Percentiles rank a stretch among this genome's conserved stretches.
phyloP scores from a whole-genome alignment of 1,284 basidiomycete genomes.

The Coriolopsis trogii region DNA sequence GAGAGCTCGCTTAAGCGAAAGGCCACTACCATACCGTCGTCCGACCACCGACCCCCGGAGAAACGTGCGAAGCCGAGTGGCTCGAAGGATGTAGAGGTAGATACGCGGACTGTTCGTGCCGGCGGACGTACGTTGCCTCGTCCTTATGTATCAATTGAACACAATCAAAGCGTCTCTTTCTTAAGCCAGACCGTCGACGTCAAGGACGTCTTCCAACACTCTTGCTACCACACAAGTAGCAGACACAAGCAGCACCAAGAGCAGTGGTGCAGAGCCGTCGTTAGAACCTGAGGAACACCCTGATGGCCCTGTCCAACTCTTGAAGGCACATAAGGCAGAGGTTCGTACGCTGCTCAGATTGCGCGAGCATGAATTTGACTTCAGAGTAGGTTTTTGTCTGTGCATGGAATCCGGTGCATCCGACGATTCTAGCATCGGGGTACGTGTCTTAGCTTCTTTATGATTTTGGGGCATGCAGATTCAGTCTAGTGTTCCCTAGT shows the following conservation, averaged over 20 bases:
- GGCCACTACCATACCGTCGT: constrained; percentile 27
- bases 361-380: not conserved
- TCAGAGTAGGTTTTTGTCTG: constrained; percentile 74
- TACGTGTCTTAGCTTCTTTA: constrained; percentile 38
- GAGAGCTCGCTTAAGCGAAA: constrained; percentile 34
- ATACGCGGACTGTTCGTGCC: constrained; percentile 28
- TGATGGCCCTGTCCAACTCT: constrained; percentile 45
- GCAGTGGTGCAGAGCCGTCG: not conserved
- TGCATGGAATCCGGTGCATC: constrained; percentile 75
- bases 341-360: constrained; percentile 36
- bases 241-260: not conserved
- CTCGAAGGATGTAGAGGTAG: constrained; percentile 28
- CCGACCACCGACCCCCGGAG: constrained; percentile 32
- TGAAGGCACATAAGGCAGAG: constrained; percentile 66
- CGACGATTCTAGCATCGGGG: constrained; percentile 73
- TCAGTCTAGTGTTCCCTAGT: too few relatives aligned
- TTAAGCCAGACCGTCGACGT: constrained; percentile 14
- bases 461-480: too few relatives aligned
- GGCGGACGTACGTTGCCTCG: constrained; percentile 33
- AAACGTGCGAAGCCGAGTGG: constrained; percentile 33
- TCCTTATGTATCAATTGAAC: constrained; percentile 1
- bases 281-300: constrained; percentile 4
- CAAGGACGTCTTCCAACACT: not conserved
- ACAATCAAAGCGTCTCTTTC: constrained; percentile 5
- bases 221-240: constrained; percentile 1